Evolutionary conservation across 2,329 filamentous ascomycete genomes (phyloP), one percentile per base, ranked within the genome.

Genomic region (Ceratocystis cubensis): DNA sequence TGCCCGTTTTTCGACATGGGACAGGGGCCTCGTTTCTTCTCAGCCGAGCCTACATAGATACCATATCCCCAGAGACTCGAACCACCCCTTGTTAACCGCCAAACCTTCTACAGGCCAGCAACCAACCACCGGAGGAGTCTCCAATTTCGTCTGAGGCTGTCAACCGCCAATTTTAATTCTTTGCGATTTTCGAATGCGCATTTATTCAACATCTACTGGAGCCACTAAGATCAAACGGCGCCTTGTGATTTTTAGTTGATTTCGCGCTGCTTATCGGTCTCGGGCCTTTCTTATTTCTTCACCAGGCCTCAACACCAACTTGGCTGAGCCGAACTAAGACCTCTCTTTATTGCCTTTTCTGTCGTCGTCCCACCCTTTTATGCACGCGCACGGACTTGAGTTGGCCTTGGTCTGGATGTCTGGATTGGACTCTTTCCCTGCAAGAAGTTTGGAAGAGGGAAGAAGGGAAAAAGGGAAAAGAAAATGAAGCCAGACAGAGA

Each of bases 381-480:
- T 59, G 56, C 28, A 59, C 17, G 56, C 10, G 56, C 56, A 59
- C 56, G 28, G 56, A 59, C 56, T n/a, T 20, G 56, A 15, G 56
- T 10, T n/a, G 48, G 22, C 4, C n/a, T 25, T 57, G 13, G 50
- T 25, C 20, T 56, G 17, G 5, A 56, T 28, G 25, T 56, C 17
- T 56, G 10, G 37, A 41, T 41, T 41, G 37, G 37, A 41, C 37
- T 15, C 37, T 41, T 41, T 41, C 13, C 37, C 37, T 41, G 10
- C 37, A 15, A 4, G 37, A 41, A 41, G 37, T 13, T 41, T 41
- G 37, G n/a, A 8, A 53, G n/a, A 25, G 48, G n/a, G n/a, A 8
- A n/a, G 15, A 53, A 53, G 48, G 22, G n/a, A 53, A n/a, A 53
- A 22, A 53, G 48, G 22, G n/a, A 53, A n/a, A 53, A 53, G 22